Evolutionary conservation across 2,329 filamentous ascomycete species (phyloP), one percentile per base, ranked within the genome.

Genomic region (Aspergillus eucalypticola): DNA sequence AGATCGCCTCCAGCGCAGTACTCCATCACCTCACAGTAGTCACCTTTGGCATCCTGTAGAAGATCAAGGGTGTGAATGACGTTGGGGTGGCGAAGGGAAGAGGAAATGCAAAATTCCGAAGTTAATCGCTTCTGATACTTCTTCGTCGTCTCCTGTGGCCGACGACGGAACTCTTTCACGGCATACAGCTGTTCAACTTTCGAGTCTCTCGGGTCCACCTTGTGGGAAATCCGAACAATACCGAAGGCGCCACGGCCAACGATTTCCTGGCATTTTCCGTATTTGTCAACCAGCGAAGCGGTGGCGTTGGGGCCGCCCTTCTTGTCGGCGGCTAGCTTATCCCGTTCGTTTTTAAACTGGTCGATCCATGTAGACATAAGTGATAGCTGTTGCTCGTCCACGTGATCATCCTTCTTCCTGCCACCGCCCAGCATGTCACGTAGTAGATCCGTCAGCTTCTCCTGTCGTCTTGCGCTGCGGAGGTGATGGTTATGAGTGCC

Each of bases 11-110:
- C 95, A 39, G 94, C 93, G 75, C 95, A 99, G 74, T 95, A 99
- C 78, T 99, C 95, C 95, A 99, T 99, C 55, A 99, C 95, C 76
- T 99, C 95, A 77, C 95, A 99, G 77, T 95, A 98, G 73, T 96
- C 92, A 61, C 95, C 95, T 79, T 98, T 98, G 69, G 94, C 88
- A 72, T 99, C 95, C 77, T 97, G 91, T 42, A 99, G 85, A 10
- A 99, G 84, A 73, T 99, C 95, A 56, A 99, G 86, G 0, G 95
- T 99, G 76, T 97, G 95, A 69, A 99, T 99, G 70, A 99, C 92
- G 73, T 99, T 99, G 13, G 95, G 94, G 74, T 99, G 95, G 64
- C 93, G 91, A 63, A 99, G 86, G 8, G 93, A 96, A 0, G 94
- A 98, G 1, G 95, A 98, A 69, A 99, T 98, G 79, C 95, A 98